Conservation (phyloP, 768 basidiomycete species). For the Fomitopsis pulvina region DNA sequence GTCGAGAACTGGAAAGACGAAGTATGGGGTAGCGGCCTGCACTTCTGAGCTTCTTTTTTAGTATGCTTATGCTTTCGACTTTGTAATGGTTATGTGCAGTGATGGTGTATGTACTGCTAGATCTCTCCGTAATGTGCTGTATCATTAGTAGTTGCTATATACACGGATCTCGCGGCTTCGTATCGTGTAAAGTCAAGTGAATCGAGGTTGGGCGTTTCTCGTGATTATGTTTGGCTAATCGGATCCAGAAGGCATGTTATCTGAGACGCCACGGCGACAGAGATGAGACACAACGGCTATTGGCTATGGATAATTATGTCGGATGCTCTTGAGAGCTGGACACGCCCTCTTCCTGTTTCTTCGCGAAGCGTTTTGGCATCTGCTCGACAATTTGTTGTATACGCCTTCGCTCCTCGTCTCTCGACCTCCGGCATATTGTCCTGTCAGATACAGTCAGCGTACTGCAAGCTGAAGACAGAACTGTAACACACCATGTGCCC, state of each 20-base stretch:
- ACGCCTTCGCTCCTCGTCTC: constrained; percentile 46
- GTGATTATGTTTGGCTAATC: too few relatives aligned
- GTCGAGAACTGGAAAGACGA: constrained; percentile 74
- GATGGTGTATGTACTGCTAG: not conserved
- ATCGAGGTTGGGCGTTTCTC: too few relatives aligned
- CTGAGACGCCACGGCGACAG: too few relatives aligned
- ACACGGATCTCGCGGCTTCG: too few relatives aligned
- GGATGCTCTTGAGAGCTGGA: too few relatives aligned
- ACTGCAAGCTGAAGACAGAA: not conserved
- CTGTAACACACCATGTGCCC: constrained; percentile 64
- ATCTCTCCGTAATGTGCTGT: not conserved
- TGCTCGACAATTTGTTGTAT: constrained; percentile 53
- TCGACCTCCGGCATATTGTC: constrained; percentile 56
- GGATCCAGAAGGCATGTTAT: too few relatives aligned
- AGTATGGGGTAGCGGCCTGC: constrained; percentile 43
- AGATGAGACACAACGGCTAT: too few relatives aligned
- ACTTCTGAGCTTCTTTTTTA: not conserved
- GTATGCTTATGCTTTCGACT: not conserved
- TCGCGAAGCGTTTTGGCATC: constrained; percentile 50
- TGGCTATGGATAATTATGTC: too few relatives aligned
- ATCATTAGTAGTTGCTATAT: constrained; percentile 1
- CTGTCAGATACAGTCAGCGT: constrained; percentile 25
- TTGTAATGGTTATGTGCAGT: not conserved
- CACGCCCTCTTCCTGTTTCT: constrained; percentile 31
- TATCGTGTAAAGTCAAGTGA: too few relatives aligned